These are phyloP conservation scores for Tritrichomonas foetus DNA, from an alignment of 208 protist species.

Conservation along the genomic window DNA sequence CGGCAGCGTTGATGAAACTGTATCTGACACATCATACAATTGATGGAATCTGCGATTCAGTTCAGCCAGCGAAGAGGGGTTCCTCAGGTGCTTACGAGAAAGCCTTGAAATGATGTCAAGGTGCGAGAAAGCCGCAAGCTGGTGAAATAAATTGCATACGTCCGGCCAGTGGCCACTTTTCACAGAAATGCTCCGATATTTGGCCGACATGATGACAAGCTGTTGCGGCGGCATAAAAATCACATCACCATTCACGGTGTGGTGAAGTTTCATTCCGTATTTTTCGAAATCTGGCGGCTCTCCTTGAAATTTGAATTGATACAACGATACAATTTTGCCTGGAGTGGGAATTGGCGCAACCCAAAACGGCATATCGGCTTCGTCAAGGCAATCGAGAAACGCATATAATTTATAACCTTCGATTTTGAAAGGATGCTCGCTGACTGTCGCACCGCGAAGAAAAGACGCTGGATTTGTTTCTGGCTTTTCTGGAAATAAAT, in stretches of 20 bases:
- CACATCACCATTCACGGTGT: neutral
- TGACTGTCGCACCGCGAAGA: neutral
- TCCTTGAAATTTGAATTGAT: neutral
- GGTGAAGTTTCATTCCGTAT: neutral
- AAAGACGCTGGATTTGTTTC: neutral
- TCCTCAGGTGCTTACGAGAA: neutral
- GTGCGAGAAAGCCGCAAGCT: neutral
- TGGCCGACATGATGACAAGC: neutral
- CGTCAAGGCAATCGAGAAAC: neutral
- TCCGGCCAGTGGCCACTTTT: neutral
- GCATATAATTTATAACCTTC: neutral
- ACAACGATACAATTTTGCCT: neutral
- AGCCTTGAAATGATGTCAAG: neutral
- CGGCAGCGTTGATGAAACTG: neutral
- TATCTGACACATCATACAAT: neutral
- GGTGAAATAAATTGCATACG: neutral
- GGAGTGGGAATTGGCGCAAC: neutral
- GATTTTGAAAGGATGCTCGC: neutral
- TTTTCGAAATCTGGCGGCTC: neutral
- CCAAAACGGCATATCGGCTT: neutral
- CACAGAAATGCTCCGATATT: neutral
- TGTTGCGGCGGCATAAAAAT: neutral
- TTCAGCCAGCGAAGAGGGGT: neutral
- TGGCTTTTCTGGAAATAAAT: neutral
- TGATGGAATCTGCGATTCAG: neutral